A percentile compares a stretch with the other conserved stretches of the same genome.
phyloP scores from a whole-genome alignment of 163 green algal genomes.

The Chlorella variabilis region DNA sequence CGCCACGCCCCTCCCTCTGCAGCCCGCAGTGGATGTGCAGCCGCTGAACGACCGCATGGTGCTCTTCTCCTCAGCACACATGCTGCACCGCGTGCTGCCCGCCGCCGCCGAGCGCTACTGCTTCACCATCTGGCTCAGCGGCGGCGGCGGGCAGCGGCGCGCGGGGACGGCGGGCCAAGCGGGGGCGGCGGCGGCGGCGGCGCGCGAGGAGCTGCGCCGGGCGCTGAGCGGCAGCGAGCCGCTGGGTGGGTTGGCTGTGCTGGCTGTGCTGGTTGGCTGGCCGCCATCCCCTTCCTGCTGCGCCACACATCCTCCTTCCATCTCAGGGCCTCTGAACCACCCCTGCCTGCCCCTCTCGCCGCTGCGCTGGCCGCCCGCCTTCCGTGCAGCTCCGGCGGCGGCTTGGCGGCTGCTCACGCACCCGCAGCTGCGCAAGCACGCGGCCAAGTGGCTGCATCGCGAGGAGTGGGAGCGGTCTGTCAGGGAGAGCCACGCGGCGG shows the following conservation, averaged over 20 bases:
- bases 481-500: slow-evolving; percentile 54
- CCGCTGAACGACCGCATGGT: slow-evolving; percentile 75
- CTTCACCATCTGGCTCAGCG: slow-evolving; percentile 83
- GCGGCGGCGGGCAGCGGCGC: slow-evolving; percentile 7
- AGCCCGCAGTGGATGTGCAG: slow-evolving; percentile 63
- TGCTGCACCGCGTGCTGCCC: slow-evolving; percentile 77
- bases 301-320: no score
- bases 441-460: slow-evolving; percentile 58
- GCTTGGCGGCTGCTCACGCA: slow-evolving; percentile 56
- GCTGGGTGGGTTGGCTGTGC: neutral
- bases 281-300: neutral
- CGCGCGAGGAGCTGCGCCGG: neutral
- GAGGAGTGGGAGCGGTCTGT: slow-evolving; percentile 58
- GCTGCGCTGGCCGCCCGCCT: neutral
- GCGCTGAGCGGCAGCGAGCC: neutral
- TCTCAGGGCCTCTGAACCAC: no score
- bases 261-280: neutral
- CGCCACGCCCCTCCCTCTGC: no score
- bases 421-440: slow-evolving; percentile 59
- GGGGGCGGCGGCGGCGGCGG: neutral
- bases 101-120: slow-evolving; percentile 57
- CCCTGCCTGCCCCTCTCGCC: no score
- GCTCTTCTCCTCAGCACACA: slow-evolving; percentile 72
- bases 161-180: neutral
- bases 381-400: neutral